These are phyloP conservation scores for Nothophoma quercina DNA, from an alignment of 2,329 filamentous ascomycete species.

Conservation along the genomic window DNA sequence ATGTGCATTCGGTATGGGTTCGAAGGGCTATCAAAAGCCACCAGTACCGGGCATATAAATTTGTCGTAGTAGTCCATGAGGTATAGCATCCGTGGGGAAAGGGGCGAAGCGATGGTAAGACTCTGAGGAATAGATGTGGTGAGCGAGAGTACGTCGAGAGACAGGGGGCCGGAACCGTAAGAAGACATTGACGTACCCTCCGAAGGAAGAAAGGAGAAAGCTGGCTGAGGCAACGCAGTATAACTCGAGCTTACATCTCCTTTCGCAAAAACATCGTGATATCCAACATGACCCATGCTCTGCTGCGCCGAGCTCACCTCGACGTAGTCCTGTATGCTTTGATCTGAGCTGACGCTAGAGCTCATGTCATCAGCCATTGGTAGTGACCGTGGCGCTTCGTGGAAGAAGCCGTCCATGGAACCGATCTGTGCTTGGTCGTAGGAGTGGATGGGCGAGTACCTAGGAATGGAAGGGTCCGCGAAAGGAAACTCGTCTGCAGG, in stretches of 20 bases:
- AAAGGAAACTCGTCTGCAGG: conserved; percentile 55
- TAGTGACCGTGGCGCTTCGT: conserved; percentile 46
- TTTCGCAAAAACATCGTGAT: conserved; percentile 49
- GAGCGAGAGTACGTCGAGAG: conserved; percentile 49
- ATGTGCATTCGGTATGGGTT: conserved; percentile 90
- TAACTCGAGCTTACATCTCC: conserved; percentile 50
- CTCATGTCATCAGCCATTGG: conserved; percentile 52
- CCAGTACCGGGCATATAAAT: conserved; percentile 89
- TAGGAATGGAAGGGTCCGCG: conserved; percentile 50
- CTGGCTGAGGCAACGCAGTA: conserved; percentile 46
- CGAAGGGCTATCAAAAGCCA: conserved; percentile 81
- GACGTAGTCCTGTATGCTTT: conserved; percentile 54
- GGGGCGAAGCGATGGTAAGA: conserved; percentile 62
- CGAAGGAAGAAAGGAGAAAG: conserved; percentile 50
- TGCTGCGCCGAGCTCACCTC: conserved; percentile 48
- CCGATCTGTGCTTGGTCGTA: conserved; percentile 47
- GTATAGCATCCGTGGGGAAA: conserved; percentile 81
- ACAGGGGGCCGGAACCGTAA: conserved; percentile 49
- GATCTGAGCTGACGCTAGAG: conserved; percentile 57
- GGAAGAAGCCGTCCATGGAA: conserved; percentile 49
- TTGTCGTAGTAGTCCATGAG: conserved; percentile 94
- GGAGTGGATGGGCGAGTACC: conserved; percentile 43
- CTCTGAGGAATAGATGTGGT: conserved; percentile 53
- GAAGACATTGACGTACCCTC: conserved; percentile 53
- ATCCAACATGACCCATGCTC: conserved; percentile 45